These are phyloP conservation scores for Pisolithus orientalis DNA, from an alignment of 768 basidiomycete genomes.

Conservation along the genomic window DNA sequence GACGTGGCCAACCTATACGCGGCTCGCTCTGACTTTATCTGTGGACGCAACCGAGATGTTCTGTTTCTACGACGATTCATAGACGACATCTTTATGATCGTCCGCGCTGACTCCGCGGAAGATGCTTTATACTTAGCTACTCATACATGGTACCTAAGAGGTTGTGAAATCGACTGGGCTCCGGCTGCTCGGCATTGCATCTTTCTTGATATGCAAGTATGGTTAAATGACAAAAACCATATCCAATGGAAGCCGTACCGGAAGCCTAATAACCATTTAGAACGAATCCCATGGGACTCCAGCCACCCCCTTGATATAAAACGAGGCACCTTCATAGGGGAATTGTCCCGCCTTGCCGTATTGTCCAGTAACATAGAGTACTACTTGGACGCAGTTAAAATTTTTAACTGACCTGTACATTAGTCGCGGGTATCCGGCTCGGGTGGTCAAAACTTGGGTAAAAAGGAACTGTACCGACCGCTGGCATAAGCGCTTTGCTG, in stretches of 20 bases:
- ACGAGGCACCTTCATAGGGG: too few species aligned
- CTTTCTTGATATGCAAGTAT: conserved; percentile 12
- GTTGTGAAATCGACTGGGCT: conserved; percentile 1
- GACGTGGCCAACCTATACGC: conserved; percentile 13
- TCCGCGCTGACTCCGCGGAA: background rate
- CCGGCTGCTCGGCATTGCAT: background rate
- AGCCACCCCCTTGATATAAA: too few species aligned
- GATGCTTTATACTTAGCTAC: background rate
- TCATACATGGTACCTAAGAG: background rate
- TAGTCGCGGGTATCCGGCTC: background rate
- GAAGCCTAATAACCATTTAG: too few species aligned
- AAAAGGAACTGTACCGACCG: background rate
- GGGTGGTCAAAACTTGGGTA: background rate
- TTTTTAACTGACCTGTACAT: background rate
- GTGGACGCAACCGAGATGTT: background rate
- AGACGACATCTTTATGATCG: conserved; percentile 5
- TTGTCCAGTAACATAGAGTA: too few species aligned
- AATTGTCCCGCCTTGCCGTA: too few species aligned
- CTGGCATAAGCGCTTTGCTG: too few species aligned
- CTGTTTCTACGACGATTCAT: conserved; percentile 9
- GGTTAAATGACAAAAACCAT: background rate
- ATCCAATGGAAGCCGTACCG: conserved; percentile 4
- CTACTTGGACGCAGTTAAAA: background rate
- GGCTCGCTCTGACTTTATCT: conserved; percentile 1
- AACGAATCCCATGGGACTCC: too few species aligned